Base-by-base conservation (phyloP, 2,329 filamentous ascomycete species). In the Mollisia scopiformis region DNA sequence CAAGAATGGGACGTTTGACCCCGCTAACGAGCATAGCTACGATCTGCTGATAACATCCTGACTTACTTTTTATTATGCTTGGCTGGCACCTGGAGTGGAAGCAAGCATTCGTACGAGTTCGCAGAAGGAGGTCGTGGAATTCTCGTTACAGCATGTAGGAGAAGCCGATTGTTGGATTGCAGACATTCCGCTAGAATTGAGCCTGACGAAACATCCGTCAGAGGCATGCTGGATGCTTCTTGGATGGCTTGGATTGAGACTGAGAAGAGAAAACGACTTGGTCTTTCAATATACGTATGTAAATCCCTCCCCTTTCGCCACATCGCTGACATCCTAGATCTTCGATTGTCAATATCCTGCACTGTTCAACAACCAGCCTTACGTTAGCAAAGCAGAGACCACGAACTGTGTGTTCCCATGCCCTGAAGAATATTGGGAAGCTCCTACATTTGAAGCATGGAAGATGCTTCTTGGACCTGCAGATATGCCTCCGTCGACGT, bases 181-280 rank as follows among this genome's bases (percentile, higher is more conserved):
- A 61, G 70, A 47, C 63, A 68, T 27, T 52, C 63, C 0, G 61
- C 65, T 5, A 57, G 66, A 16, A 50, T 62, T 11, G 61, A 68
- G 28, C 57, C 51, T 2, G 66, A 62, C 47, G 59, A 65, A 28
- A 50, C 60, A 23, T 63, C 64, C 4, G 62, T 59, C 16, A 57
- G 61, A 28, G 62, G 25, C 49, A 65, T 59, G 23, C 41, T 64
- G 16, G 63, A 71, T 51, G 61, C 68, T 3, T 54, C 60, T 8
- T 72, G 70, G 70, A 28, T 70, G 23, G 64, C 69, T 10, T 72
- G 70, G 70, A 59, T 67, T n/a, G 70, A 72, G 47, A 70, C 64
- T 1, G 70, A 72, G 58, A 72, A 69, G 54, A 55, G 67, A 23
- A 72, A 71, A 35, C 53, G 70, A 25, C 61, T 72, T 16, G 70